A percentile compares a stretch with the other conserved stretches of the same genome.
These are phyloP conservation scores for Kitagawia praeruptora DNA, from an alignment of 129 eudicot genomes.

Conservation along the genomic window DNA sequence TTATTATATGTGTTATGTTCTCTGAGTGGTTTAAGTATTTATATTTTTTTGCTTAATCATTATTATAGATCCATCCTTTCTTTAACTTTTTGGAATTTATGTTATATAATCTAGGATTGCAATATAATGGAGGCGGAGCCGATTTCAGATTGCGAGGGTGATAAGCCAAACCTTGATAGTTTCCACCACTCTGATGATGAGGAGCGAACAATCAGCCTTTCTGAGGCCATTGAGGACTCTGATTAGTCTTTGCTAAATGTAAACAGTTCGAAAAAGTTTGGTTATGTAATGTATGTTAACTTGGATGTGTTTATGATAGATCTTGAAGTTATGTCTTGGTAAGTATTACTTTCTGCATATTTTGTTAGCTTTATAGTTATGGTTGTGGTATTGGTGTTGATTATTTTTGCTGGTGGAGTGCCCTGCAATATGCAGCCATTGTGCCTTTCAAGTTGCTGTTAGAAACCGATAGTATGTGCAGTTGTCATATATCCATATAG, in stretches of 20 bases:
- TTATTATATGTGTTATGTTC: not conserved
- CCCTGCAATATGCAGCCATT: not conserved
- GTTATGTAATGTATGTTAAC: not conserved
- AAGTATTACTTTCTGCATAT: not conserved
- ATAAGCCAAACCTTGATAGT: not conserved
- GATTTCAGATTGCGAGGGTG: not conserved
- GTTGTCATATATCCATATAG: too few species aligned
- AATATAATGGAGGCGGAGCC: not conserved
- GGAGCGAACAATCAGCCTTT: not conserved
- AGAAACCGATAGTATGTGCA: too few species aligned
- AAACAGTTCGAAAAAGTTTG: not conserved
- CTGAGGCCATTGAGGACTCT: not conserved
- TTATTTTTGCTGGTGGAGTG: not conserved
- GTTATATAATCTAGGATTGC: not conserved
- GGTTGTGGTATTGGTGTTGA: not conserved
- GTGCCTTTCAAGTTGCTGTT: not conserved
- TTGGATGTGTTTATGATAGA: not conserved
- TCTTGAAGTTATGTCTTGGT: not conserved
- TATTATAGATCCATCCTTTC: not conserved
- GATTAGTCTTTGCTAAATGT: not conserved
- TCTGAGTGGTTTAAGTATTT: not conserved
- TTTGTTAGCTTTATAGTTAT: not conserved
- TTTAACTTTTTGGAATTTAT: not conserved
- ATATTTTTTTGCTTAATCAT: not conserved
- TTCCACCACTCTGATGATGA: not conserved